phyloP scores from a whole-genome alignment of 2,329 filamentous ascomycete species.

The Chrysoporthe austroafricana region DNA sequence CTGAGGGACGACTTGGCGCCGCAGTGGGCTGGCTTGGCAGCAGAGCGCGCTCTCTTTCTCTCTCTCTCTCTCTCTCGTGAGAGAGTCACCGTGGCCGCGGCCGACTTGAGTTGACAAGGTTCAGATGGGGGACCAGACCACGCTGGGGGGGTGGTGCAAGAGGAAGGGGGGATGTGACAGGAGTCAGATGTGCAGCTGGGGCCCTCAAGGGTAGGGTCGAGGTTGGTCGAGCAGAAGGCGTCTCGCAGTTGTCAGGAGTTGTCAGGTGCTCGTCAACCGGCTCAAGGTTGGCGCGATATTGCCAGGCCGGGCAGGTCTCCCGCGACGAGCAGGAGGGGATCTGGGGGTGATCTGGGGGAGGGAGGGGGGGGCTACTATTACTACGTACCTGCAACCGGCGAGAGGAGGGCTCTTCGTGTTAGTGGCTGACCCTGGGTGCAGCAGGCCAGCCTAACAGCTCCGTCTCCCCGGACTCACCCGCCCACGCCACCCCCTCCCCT shows the following conservation, averaged over 20 bases:
- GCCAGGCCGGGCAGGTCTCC: neutral
- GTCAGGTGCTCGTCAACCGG: slow-evolving; percentile 12
- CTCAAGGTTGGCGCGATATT: slow-evolving; percentile 14
- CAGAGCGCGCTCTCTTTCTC: too few relatives aligned
- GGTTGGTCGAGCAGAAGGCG: neutral
- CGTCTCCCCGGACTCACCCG: neutral
- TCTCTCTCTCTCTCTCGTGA: too few relatives aligned
- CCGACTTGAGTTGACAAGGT: neutral
- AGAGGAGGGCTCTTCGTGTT: neutral
- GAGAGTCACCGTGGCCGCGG: too few relatives aligned
- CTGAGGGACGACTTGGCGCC: neutral
- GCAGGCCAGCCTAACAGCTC: neutral
- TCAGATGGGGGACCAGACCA: neutral
- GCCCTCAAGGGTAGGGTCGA: neutral
- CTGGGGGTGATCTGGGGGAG: neutral
- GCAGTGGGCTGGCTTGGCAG: neutral
- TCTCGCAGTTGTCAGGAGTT: slow-evolving; percentile 5
- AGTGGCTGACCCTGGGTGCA: neutral
- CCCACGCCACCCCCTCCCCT: too few relatives aligned
- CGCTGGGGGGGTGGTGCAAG: neutral
- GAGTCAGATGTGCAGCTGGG: neutral
- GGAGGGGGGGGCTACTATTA: neutral
- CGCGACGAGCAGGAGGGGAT: slow-evolving; percentile 1
- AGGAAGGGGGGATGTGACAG: neutral
- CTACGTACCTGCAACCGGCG: neutral